Conservation (phyloP, 2,329 filamentous ascomycete genomes). For the Pseudogymnoascus sp. region DNA sequence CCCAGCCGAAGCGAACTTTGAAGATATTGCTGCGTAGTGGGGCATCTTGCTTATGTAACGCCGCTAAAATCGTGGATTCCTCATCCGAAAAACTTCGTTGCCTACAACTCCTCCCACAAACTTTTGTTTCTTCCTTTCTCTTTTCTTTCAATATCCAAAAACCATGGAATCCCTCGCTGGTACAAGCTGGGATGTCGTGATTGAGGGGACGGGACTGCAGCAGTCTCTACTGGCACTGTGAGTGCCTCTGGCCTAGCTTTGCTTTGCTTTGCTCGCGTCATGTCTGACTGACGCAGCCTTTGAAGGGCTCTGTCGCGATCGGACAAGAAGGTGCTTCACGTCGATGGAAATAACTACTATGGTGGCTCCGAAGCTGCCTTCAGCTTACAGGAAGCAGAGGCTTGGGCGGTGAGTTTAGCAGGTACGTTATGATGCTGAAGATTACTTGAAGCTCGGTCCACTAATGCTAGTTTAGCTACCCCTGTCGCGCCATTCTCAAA, state of each 20-base stretch:
- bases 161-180: conserved; percentile 69
- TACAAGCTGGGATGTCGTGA: conserved; percentile 71
- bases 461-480: conserved; percentile 15
- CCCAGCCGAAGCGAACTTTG: conserved; percentile 15
- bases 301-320: conserved; percentile 85
- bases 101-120: conserved; percentile 23
- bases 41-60: conserved; percentile 15
- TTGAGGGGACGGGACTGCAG: conserved; percentile 70
- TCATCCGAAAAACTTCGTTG: conserved; percentile 10
- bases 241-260: conserved; percentile 25
- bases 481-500: conserved; percentile 24
- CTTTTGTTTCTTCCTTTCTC: conserved; percentile 12
- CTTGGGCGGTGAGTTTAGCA: conserved; percentile 54
- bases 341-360: conserved; percentile 85
- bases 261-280: conserved; percentile 30
- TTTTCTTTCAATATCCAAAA: conserved; percentile 20
- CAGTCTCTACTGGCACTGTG: conserved; percentile 77
- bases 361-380: conserved; percentile 81
- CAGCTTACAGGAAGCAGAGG: conserved; percentile 72
- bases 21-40: conserved; percentile 17
- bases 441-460: neutral
- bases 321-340: conserved; percentile 82
- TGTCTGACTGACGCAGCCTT: conserved; percentile 67
- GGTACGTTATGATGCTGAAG: conserved; percentile 25
- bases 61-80: conserved; percentile 12